These are phyloP conservation scores for Davidsoniella neocaledoniae DNA, from an alignment of 2,329 filamentous ascomycete genomes.

Conservation along the genomic window DNA sequence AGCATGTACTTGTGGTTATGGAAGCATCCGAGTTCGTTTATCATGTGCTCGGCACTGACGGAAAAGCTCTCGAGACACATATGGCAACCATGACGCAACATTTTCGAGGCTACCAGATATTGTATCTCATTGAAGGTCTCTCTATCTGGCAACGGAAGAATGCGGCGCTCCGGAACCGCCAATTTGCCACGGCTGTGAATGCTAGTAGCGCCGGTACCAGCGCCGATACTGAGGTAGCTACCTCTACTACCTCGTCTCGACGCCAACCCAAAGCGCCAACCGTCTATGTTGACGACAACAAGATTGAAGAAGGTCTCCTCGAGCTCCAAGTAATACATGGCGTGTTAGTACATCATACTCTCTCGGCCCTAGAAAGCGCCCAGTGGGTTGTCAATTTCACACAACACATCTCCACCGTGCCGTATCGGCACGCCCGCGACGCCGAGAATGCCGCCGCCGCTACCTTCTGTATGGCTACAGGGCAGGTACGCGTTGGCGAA, in stretches of 20 bases:
- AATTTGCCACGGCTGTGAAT: slow-evolving; percentile 47
- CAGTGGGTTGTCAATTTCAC: slow-evolving; percentile 60
- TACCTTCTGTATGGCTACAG: slow-evolving; percentile 63
- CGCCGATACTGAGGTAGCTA: slow-evolving; percentile 15
- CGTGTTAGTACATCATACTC: slow-evolving; percentile 54
- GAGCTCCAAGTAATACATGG: slow-evolving; percentile 51
- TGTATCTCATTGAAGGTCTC: slow-evolving; percentile 61
- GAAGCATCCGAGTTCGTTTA: slow-evolving; percentile 49
- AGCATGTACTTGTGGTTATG: slow-evolving; percentile 45
- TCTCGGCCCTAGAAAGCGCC: slow-evolving; percentile 42
- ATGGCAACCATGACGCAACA: slow-evolving; percentile 27
- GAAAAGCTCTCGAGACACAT: slow-evolving; percentile 13
- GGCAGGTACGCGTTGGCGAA: slow-evolving; percentile 57
- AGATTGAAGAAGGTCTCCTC: slow-evolving; percentile 54
- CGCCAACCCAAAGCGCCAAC: slow-evolving; percentile 20
- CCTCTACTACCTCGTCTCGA: slow-evolving; percentile 16
- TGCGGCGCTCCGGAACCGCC: slow-evolving; percentile 46
- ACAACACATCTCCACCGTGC: slow-evolving; percentile 60
- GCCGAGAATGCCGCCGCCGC: slow-evolving; percentile 32
- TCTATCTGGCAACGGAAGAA: slow-evolving; percentile 51
- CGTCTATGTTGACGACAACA: slow-evolving; percentile 41
- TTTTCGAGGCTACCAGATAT: slow-evolving; percentile 35
- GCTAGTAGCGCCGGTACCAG: not conserved
- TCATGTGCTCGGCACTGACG: slow-evolving; percentile 31
- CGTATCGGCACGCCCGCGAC: slow-evolving; percentile 45